Base-by-base conservation (phyloP, 164 flowering plant species). In the Liriodendron chinense region DNA sequence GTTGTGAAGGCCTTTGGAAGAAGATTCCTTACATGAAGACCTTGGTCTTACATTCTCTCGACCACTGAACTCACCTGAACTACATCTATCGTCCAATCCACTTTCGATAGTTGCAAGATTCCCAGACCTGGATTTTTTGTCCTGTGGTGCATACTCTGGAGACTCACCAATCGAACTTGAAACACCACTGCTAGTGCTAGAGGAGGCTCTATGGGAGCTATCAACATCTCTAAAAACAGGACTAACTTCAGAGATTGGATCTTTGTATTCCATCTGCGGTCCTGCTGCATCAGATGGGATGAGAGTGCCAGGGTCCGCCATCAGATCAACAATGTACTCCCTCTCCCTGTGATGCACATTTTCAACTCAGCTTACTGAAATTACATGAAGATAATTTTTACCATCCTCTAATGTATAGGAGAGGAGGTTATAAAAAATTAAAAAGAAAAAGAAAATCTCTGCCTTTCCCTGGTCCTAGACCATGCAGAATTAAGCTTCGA, bases 261-360 rank as follows among this genome's bases (percentile, higher is more conserved):
- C 92, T 70, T 88, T 87, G 79, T 77, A 83, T 64, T 85, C 90
- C 25, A 85, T 67, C 71, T 90, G 89, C 25, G 83, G 81, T 75
- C 88, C 91, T 69, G 88, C 85, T 69, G 87, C 87, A 84, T 96
- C 98, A 81, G 96, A 84, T 70, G 99, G 99, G 78, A 96, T 96
- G 66, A 96, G 94, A 18, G 98, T 87, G 65, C 99, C 99, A 61
- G 99, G 99, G 77, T 83, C 99, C 24, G 94, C 91, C 98, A 93
- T 94, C 65, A 96, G 87, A 80, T 96, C 99, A 78, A 96, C 90
- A 80, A 96, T 94, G 82, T 89, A 94, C 79, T 94, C 98, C 94
- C 99, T 96, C 78, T 94, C 98, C 94, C 59, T 53, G 94, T 71
- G 73, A 87, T 69, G 48, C 77, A 80, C 49, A 77, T 67, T 7